Evolutionary conservation across 768 basidiomycete species (phyloP).

Genomic region (Lepiota venenata): DNA sequence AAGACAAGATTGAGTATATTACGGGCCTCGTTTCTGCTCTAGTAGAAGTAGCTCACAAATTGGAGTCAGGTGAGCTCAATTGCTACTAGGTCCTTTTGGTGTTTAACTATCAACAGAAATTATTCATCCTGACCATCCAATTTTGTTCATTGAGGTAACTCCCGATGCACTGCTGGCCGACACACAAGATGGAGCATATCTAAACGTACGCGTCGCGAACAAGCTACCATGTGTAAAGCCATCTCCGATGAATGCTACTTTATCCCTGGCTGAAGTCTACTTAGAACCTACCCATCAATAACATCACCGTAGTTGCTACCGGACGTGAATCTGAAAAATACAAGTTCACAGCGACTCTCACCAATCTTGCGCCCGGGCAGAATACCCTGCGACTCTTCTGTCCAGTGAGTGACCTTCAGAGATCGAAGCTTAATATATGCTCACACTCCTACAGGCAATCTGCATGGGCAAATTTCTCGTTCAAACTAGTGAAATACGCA

Average conservation of each 20-base stretch:
- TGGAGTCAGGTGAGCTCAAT: slow-evolving; percentile 48
- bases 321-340: slow-evolving; percentile 64
- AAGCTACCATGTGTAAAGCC: slow-evolving; percentile 69
- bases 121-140: slow-evolving; percentile 65
- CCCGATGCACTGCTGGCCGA: slow-evolving; percentile 47
- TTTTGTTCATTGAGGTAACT: slow-evolving; percentile 49
- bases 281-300: slow-evolving; percentile 61
- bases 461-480: slow-evolving; percentile 65
- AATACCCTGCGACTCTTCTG: slow-evolving; percentile 62
- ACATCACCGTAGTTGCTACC: slow-evolving; percentile 54
- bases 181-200: slow-evolving; percentile 61
- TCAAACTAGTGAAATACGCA: slow-evolving; percentile 63
- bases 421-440: not conserved
- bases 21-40: slow-evolving; percentile 47
- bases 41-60: slow-evolving; percentile 40
- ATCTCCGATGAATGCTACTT: not conserved
- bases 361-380: slow-evolving; percentile 53
- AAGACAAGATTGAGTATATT: slow-evolving; percentile 50
- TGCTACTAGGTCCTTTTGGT: not conserved
- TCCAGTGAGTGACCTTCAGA: slow-evolving; percentile 48
- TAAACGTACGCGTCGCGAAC: slow-evolving; percentile 63
- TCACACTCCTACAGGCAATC: slow-evolving; percentile 48
- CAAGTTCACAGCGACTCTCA: slow-evolving; percentile 43
- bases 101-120: slow-evolving; percentile 39
- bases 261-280: slow-evolving; percentile 9